Conservation (phyloP, 495 filamentous ascomycete species). For the Xylaria castorea region DNA sequence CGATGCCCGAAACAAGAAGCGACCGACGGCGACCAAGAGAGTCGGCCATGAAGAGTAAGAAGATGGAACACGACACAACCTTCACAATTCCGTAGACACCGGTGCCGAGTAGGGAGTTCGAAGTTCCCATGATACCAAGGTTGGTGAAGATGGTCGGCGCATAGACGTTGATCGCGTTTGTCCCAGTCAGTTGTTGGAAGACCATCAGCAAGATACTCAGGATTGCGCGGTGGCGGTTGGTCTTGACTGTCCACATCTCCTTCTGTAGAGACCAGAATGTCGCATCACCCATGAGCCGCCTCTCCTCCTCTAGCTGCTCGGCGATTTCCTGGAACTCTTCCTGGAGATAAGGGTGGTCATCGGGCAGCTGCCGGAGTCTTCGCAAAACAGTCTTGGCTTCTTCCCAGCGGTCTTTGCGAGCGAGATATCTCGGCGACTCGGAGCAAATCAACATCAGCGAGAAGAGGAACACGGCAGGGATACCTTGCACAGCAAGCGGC, state of each 20-base stretch:
- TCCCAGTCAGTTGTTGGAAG: conserved; percentile 75
- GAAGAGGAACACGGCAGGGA: conserved; percentile 67
- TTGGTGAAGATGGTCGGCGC: conserved; percentile 73
- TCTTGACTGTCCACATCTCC: conserved; percentile 74
- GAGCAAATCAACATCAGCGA: conserved; percentile 64
- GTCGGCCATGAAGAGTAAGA: conserved; percentile 75
- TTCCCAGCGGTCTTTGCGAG: conserved; percentile 73
- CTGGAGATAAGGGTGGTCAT: conserved; percentile 68
- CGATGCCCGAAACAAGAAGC: conserved; percentile 76
- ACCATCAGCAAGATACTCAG: conserved; percentile 69
- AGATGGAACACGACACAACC: conserved; percentile 61
- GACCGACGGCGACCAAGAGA: conserved; percentile 72
- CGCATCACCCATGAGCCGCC: conserved; percentile 65
- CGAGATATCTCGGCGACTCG: conserved; percentile 75
- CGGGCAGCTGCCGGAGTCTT: conserved; percentile 61
- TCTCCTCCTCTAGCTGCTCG: conserved; percentile 74
- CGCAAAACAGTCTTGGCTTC: conserved; percentile 62
- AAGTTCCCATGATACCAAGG: conserved; percentile 60
- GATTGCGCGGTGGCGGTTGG: conserved; percentile 68
- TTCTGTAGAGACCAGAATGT: conserved; percentile 68
- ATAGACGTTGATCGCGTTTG: conserved; percentile 72
- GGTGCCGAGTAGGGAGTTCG: conserved; percentile 64
- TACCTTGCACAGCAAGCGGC: conserved; percentile 70
- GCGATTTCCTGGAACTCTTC: conserved; percentile 71
- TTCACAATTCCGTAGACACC: conserved; percentile 71